Evolutionary conservation across 352 stramenopile species (phyloP).

Genomic region (Pseudoperonospora humuli): DNA sequence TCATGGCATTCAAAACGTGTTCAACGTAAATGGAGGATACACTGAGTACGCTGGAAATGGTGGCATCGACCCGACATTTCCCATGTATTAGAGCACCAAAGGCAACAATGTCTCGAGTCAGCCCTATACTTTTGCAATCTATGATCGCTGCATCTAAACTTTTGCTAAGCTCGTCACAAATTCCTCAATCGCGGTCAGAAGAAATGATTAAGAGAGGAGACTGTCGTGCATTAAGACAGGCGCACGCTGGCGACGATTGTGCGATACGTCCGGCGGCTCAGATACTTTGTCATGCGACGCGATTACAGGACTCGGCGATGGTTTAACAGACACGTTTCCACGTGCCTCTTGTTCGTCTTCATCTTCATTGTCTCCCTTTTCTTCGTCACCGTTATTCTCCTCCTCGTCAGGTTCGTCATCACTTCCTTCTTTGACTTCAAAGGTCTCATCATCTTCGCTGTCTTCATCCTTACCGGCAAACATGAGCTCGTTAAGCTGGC

Average conservation of each 20-base stretch:
- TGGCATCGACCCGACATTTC: slow-evolving; percentile 43
- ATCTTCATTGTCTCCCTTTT: slow-evolving; percentile 10
- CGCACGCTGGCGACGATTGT: slow-evolving; percentile 18
- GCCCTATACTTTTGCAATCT: slow-evolving; percentile 19
- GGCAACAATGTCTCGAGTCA: slow-evolving; percentile 1
- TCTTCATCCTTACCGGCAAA: slow-evolving; percentile 61
- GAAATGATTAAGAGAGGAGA: slow-evolving; percentile 13
- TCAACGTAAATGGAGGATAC: slow-evolving; percentile 72
- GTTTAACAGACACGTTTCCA: slow-evolving; percentile 5
- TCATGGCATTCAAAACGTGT: slow-evolving; percentile 31
- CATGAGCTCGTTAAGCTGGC: slow-evolving; percentile 67
- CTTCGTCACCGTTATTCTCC: slow-evolving; percentile 24
- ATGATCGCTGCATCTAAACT: slow-evolving; percentile 20
- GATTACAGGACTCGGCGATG: slow-evolving; percentile 21
- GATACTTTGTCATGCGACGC: slow-evolving; percentile 13
- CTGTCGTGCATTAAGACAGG: slow-evolving; percentile 61
- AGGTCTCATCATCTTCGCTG: slow-evolving; percentile 44
- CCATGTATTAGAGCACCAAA: slow-evolving; percentile 50
- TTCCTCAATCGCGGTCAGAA: neutral
- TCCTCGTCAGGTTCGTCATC: slow-evolving; percentile 29
- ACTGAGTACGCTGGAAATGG: slow-evolving; percentile 38
- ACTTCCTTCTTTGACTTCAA: slow-evolving; percentile 38
- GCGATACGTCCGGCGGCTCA: slow-evolving; percentile 7
- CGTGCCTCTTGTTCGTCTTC: slow-evolving; percentile 10
- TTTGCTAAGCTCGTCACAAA: slow-evolving; percentile 5